Percentiles rank a stretch among this genome's conserved stretches.
Conservation (phyloP, 768 basidiomycete species). For the Boletus rex-veris region DNA sequence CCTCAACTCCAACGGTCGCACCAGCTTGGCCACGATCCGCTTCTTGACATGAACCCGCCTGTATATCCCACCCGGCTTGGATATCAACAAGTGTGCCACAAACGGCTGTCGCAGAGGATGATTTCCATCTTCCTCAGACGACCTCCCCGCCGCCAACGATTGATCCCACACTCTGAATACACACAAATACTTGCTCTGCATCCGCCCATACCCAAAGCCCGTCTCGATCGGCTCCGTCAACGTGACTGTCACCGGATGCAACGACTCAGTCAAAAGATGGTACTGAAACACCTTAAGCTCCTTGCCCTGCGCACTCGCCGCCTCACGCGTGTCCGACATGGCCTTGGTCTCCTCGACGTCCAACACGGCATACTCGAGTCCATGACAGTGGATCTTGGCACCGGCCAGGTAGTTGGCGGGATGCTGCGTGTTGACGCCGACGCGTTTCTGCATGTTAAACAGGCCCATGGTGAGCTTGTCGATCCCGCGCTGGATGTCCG, state of each 20-base stretch:
- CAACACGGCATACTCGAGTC: constrained; percentile 15
- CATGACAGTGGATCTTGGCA: constrained; percentile 20
- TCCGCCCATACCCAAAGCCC: constrained; percentile 15
- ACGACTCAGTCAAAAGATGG: constrained; percentile 13
- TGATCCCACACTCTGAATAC: constrained; percentile 22
- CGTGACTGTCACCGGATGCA: constrained; percentile 22
- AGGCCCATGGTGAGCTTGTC: constrained; percentile 12
- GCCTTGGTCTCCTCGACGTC: constrained; percentile 15
- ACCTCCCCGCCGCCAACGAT: constrained; percentile 1
- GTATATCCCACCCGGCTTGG: constrained; percentile 16
- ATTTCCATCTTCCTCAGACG: no score
- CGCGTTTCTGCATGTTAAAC: constrained; percentile 19
- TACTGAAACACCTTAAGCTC: constrained; percentile 9
- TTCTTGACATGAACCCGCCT: constrained; percentile 16
- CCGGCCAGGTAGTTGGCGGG: constrained; percentile 20
- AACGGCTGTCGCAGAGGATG: constrained; percentile 16
- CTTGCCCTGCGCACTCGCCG: neutral
- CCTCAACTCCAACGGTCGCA: constrained; percentile 10
- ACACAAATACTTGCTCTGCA: constrained; percentile 14
- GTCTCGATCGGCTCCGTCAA: constrained; percentile 18
- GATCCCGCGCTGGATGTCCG: constrained; percentile 11
- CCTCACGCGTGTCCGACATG: constrained; percentile 7
- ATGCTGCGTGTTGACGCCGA: constrained; percentile 18
- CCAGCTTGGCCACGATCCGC: constrained; percentile 21
- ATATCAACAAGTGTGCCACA: constrained; percentile 3